Conservation (phyloP, 768 basidiomycete genomes). For the Tulasnella sp. region DNA sequence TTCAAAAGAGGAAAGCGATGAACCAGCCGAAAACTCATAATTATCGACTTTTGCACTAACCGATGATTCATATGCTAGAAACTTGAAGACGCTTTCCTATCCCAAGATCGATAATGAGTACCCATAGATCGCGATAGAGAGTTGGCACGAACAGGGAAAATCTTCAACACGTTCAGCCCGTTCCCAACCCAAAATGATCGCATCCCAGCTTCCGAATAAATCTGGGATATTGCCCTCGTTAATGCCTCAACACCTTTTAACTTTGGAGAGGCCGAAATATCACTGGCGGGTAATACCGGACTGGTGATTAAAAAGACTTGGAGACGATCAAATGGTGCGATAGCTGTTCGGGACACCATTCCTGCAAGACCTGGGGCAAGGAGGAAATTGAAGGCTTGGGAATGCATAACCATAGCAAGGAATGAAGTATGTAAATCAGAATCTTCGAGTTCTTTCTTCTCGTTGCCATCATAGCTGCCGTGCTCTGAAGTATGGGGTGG, state of each 20-base stretch:
- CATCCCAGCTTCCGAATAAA: conserved; percentile 88
- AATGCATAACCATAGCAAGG: conserved; percentile 64
- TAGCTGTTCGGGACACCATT: conserved; percentile 92
- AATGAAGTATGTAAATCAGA: conserved; percentile 53
- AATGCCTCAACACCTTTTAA: conserved; percentile 66
- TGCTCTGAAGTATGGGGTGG: conserved; percentile 36
- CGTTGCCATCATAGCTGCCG: conserved; percentile 44
- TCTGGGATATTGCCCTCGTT: conserved; percentile 68
- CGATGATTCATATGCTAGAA: conserved; percentile 91
- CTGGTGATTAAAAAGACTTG: conserved; percentile 97
- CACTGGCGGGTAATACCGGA: conserved; percentile 50
- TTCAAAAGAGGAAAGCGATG: not conserved
- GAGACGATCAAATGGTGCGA: conserved; percentile 95
- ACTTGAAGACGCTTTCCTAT: conserved; percentile 94
- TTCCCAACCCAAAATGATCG: conserved; percentile 98
- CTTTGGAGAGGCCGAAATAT: conserved; percentile 32
- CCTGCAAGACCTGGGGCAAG: conserved; percentile 94
- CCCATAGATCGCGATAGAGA: not conserved
- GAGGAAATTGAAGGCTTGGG: conserved; percentile 84
- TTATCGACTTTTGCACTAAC: conserved; percentile 53
- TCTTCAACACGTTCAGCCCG: conserved; percentile 86
- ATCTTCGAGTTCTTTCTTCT: conserved; percentile 55
- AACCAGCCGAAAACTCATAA: not conserved
- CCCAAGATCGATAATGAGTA: conserved; percentile 5
- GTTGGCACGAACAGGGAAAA: conserved; percentile 64